phyloP scores from a whole-genome alignment of 345 rosid species.

The Gossypium stocksii region DNA sequence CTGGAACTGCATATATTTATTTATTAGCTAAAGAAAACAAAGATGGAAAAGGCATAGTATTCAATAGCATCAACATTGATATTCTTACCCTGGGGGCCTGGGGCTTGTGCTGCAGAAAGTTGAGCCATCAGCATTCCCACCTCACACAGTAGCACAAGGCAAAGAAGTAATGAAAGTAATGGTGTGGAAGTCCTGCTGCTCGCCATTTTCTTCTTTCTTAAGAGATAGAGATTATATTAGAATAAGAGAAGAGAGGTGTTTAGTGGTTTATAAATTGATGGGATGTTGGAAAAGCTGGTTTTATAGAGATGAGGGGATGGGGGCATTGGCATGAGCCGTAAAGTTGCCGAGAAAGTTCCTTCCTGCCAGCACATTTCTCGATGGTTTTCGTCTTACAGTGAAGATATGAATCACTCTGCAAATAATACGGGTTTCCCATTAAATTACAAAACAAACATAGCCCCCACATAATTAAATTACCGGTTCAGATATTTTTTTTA shows the following conservation, averaged over 20 bases:
- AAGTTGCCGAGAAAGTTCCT: background rate
- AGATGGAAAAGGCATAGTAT: background rate
- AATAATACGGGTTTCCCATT: background rate
- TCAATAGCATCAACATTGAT: background rate
- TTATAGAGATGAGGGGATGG: background rate
- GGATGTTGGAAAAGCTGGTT: background rate
- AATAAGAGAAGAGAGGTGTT: background rate
- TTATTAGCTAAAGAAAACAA: background rate
- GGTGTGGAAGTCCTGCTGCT: background rate
- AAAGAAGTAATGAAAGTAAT: background rate
- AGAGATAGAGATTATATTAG: background rate
- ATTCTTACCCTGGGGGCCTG: slow-evolving; percentile 7
- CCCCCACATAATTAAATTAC: background rate
- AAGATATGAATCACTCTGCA: background rate
- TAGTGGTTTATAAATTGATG: too few relatives aligned
- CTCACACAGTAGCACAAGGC: background rate
- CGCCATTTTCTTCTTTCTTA: background rate
- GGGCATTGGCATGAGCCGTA: background rate
- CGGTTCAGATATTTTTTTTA: too few relatives aligned
- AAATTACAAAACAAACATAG: background rate
- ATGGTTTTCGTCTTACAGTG: background rate
- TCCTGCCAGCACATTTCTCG: background rate
- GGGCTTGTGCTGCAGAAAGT: background rate
- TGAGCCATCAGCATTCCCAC: slow-evolving; percentile 9
- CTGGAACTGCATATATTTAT: background rate